A percentile compares a stretch with the other conserved stretches of the same genome.
phyloP scores from a whole-genome alignment of 2,329 filamentous ascomycete genomes.

The Tolypocladium tundrense region DNA sequence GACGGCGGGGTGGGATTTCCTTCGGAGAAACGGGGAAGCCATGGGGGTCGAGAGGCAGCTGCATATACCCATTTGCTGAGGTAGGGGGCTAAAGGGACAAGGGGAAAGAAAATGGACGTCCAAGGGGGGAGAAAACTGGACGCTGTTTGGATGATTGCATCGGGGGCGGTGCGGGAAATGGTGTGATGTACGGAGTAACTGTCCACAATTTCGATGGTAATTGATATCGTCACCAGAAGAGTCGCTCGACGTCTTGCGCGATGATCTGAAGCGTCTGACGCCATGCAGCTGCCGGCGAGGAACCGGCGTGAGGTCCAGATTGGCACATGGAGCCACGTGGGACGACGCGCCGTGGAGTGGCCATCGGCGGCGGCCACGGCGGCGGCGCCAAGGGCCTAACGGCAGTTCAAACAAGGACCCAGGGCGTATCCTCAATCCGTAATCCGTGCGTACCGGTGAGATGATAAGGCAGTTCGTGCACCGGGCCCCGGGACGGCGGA shows the following conservation, averaged over 20 bases:
- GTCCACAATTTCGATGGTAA: background rate
- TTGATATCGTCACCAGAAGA: background rate
- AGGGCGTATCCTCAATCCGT: no score
- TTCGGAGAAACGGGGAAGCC: background rate
- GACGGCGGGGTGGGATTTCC: background rate
- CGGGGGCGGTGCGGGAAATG: background rate
- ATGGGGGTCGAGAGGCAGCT: slow-evolving; percentile 3
- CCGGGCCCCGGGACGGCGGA: background rate
- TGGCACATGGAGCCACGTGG: background rate
- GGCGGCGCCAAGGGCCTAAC: background rate
- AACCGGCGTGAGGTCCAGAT: background rate
- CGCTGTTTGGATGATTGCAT: background rate
- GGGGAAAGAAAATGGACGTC: slow-evolving; percentile 1
- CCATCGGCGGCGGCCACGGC: background rate
- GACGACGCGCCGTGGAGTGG: background rate
- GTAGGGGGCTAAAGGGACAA: slow-evolving; percentile 5
- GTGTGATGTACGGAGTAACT: background rate
- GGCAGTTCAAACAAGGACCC: background rate
- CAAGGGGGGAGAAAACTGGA: background rate
- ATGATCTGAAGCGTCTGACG: background rate
- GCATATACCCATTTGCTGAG: slow-evolving; percentile 23
- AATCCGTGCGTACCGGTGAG: no score
- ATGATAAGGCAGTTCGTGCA: no score
- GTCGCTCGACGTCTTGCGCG: background rate
- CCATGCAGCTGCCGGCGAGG: background rate